Percentiles rank a stretch among this genome's conserved stretches.
Conservation (phyloP, 1,284 basidiomycete species). For the Papiliotrema terrestris region DNA sequence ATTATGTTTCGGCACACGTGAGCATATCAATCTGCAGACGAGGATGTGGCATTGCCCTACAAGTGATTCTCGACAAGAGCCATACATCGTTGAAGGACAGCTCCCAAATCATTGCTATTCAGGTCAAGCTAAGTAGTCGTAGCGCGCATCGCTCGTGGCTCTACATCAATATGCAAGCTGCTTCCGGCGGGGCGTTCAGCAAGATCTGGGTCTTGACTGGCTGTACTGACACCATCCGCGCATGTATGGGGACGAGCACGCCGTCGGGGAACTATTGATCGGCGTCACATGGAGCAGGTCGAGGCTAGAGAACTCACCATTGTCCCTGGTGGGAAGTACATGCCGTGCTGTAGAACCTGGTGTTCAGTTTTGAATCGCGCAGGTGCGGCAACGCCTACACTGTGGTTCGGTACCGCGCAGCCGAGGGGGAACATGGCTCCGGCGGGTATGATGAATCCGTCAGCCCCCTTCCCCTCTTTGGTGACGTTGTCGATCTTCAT, state of each 20-base stretch:
- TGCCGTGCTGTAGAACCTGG: conserved; percentile 26
- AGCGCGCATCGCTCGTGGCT: not conserved
- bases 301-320: conserved; percentile 21
- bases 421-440: conserved; percentile 38
- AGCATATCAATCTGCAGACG: too few species aligned
- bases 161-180: conserved; percentile 21
- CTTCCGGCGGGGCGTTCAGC: conserved; percentile 6
- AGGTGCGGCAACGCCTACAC: not conserved
- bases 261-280: conserved; percentile 32
- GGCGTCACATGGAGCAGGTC: not conserved
- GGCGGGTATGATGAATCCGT: conserved; percentile 35
- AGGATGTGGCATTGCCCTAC: too few species aligned
- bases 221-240: conserved; percentile 38
- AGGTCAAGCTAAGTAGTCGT: too few species aligned
- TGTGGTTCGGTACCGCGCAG: conserved; percentile 28
- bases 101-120: too few species aligned
- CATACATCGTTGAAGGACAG: too few species aligned
- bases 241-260: conserved; percentile 37
- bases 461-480: conserved; percentile 19
- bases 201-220: conserved; percentile 23
- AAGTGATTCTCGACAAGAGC: too few species aligned
- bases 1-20: too few species aligned
- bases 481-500: conserved; percentile 37
- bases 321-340: conserved; percentile 38
- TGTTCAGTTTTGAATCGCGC: not conserved